Base-by-base conservation (phyloP, 805 yeast genomes). In the Lipomyces oligophaga region DNA sequence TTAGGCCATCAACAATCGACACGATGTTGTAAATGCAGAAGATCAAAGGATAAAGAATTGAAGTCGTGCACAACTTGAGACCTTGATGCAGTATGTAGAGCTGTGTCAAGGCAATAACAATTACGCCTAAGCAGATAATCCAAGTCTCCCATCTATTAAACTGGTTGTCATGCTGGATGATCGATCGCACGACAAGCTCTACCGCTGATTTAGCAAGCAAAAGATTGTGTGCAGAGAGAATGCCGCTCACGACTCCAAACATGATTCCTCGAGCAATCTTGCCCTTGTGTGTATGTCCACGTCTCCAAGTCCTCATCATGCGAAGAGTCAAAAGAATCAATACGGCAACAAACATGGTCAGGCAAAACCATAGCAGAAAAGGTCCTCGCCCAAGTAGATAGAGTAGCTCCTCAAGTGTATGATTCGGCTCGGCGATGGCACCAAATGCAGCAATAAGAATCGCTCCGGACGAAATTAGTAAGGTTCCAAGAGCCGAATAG, bases 201-300 rank as follows among this genome's bases (percentile, higher is more conserved):
- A 87, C 83, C 0, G 85, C 76, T 0, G 88, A 78, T 64, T 87
- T 87, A n/a, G 95, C 95, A 65, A 86, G 73, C 47, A 88, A 71
- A 40, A 88, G 73, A 1, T 95, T 84, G 61, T 85, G 94, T 0
- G 95, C 95, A 0, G 95, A 83, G 38, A 87, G 68, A 0, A 81
- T 77, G 2, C 96, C 96, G 38, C 87, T 78, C 3, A 79, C 68
- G 16, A 78, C 59, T 1, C 95, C 95, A 62, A 72, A 83, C 10
- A 76, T 62, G 4, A 78, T 61, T 1, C 95, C 95, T 54, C 74
- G 76, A 8, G 69, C 48, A 43, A 72, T 67, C 25, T 58, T 55
- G 38, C 54, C 57, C n/a, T 47, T 45, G 27, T 46, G 57, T 8
- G 59, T 45, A 31, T 43, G 47, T 8, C 59, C 53, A 15, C 54